Base-by-base conservation (phyloP, 768 basidiomycete genomes). In the Rubroboletus satanas region DNA sequence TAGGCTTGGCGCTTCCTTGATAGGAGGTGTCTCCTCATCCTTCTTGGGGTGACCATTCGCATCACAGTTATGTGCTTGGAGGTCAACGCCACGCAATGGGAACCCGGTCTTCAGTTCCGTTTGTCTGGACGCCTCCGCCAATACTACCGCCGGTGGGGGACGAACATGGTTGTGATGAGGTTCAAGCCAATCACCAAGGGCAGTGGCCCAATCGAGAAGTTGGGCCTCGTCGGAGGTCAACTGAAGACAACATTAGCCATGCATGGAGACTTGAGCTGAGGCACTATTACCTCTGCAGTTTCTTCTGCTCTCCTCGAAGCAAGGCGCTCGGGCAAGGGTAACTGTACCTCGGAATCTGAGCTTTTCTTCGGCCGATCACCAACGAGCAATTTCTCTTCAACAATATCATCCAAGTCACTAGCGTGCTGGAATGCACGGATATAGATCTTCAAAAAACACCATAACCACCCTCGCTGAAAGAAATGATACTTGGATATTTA, bases 381-480 rank as follows among this genome's bases (percentile, higher is more conserved):
- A 54, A 90, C 84, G 39, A 91, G 75, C 11, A 91, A 76, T 62
- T 89, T 91, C 62, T 90, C 88, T 69, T 92, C 88, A 0, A 89
- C 87, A 1, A 78, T 83, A 58, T 90, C 87, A 62, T 91, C 87
- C 42, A 92, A 74, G 62, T 93, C 89, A 60, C 88, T 89, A 31
- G 85, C 86, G 67, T 87, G 83, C 61, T 88, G 84, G 69, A 91
- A 81, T 46, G 83, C 82, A 51, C 84, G 78, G 61, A 92, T 88
- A 61, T 94, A 95, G 23, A 87, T 73, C 64, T 87, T 85, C 47
- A 93, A 72, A 73, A 90, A 87, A 9, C 79, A 74, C 60, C 73
- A 75, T 17, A 93, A 70, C 91, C 91, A 95, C 14, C 83, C 81
- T 59, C 75, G 73, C 90, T 93, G 33, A 36, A 53, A 52, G 28